Conservation (phyloP, 805 yeast genomes). For the Candida wancherniae region DNA sequence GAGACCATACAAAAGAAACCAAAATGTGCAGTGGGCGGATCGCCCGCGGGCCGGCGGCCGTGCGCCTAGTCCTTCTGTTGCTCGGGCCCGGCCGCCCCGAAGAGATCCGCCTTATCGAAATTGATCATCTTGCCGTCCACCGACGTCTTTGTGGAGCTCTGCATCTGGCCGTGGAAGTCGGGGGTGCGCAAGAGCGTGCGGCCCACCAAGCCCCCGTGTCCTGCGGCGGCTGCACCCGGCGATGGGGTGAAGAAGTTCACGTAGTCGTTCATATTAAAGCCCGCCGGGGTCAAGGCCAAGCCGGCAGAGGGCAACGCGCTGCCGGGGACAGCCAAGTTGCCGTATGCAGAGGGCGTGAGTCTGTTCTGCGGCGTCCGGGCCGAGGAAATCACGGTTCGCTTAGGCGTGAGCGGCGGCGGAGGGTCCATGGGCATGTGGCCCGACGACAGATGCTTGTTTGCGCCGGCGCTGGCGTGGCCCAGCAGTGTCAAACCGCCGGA, state of each 20-base stretch:
- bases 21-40: too few species aligned
- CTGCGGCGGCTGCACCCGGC: constrained; percentile 50
- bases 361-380: constrained; percentile 38
- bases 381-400: constrained; percentile 24
- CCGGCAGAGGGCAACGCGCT: constrained; percentile 37
- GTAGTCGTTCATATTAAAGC: constrained; percentile 79
- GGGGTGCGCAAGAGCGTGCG: constrained; percentile 34
- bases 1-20: too few species aligned
- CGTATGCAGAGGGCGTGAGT: constrained; percentile 36
- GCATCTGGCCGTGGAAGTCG: constrained; percentile 33
- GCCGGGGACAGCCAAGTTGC: constrained; percentile 21
- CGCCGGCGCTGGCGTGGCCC: constrained; percentile 8
- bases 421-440: constrained; percentile 30
- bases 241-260: constrained; percentile 76
- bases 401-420: constrained; percentile 42
- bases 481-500: constrained; percentile 1
- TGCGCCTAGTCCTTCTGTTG: constrained; percentile 14
- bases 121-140: constrained; percentile 43
- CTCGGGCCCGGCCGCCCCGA: constrained; percentile 11
- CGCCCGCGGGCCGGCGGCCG: too few species aligned
- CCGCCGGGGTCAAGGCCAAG: constrained; percentile 51
- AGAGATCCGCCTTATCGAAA: constrained; percentile 35
- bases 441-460: constrained; percentile 3
- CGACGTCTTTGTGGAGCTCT: constrained; percentile 6
- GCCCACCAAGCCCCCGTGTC: constrained; percentile 8